Conservation (phyloP, 805 yeast genomes). For the Teunomyces atbi region DNA sequence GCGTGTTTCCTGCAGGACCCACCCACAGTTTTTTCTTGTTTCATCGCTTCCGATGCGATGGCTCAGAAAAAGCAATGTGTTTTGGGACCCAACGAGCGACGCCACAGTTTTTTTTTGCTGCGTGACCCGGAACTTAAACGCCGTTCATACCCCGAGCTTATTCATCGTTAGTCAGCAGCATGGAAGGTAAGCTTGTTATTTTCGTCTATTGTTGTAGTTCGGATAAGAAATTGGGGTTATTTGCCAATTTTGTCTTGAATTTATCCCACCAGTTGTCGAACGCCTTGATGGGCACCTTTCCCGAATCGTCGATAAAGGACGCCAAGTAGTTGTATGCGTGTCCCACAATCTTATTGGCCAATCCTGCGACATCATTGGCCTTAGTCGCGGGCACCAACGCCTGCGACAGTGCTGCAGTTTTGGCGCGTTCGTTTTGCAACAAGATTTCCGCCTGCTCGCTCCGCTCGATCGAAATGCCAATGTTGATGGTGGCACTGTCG, state of each 20-base stretch:
- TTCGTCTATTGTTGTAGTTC: slow-evolving; percentile 13
- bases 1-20: not conserved
- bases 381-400: slow-evolving; percentile 22
- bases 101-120: not conserved
- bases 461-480: slow-evolving; percentile 93
- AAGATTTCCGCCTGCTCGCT: slow-evolving; percentile 60
- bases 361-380: slow-evolving; percentile 41
- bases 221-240: slow-evolving; percentile 81
- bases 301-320: slow-evolving; percentile 77
- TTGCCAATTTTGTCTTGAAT: slow-evolving; percentile 69
- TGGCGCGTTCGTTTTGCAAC: slow-evolving; percentile 43
- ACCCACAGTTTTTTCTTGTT: not conserved
- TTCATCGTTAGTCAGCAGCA: not conserved
- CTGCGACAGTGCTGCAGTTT: slow-evolving; percentile 9
- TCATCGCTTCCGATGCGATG: not conserved
- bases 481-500: slow-evolving; percentile 30
- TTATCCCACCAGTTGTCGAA: slow-evolving; percentile 97
- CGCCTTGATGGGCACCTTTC: slow-evolving; percentile 81
- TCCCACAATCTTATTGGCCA: slow-evolving; percentile 85
- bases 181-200: not conserved
- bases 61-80: not conserved
- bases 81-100: not conserved
- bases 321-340: slow-evolving; percentile 90
- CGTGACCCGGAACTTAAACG: not conserved
- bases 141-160: not conserved